phyloP scores from a whole-genome alignment of 352 stramenopile species.

The Globisporangium irregulare region DNA sequence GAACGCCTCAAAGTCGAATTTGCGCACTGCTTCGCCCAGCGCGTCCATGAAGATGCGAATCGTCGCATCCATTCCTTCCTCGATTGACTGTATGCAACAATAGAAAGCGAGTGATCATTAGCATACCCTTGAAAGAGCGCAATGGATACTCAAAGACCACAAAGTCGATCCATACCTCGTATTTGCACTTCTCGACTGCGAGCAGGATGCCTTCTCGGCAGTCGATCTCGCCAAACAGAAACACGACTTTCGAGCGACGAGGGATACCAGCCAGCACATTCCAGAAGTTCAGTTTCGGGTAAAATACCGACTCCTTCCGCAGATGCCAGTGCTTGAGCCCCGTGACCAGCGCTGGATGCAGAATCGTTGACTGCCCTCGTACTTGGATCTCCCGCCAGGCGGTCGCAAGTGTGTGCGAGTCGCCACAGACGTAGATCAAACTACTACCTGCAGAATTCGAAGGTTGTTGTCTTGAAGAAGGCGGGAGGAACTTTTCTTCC shows the following conservation, averaged over 20 bases:
- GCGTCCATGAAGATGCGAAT: slow-evolving; percentile 81
- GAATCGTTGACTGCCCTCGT: slow-evolving; percentile 11
- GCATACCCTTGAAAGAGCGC: too few species aligned
- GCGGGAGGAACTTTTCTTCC: slow-evolving; percentile 14
- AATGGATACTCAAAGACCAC: not conserved
- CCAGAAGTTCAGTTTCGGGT: slow-evolving; percentile 92
- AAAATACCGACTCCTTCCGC: slow-evolving; percentile 82
- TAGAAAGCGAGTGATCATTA: not conserved
- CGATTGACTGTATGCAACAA: slow-evolving; percentile 37
- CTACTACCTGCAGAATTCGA: slow-evolving; percentile 7
- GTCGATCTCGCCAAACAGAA: slow-evolving; percentile 95
- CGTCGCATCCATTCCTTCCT: slow-evolving; percentile 79
- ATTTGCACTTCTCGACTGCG: slow-evolving; percentile 85
- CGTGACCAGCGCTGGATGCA: slow-evolving; percentile 83
- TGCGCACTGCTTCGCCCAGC: slow-evolving; percentile 41
- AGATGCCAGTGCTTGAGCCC: slow-evolving; percentile 95
- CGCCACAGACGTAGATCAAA: slow-evolving; percentile 81
- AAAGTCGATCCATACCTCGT: slow-evolving; percentile 45
- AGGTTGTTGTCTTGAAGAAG: not conserved
- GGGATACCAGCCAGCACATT: slow-evolving; percentile 57
- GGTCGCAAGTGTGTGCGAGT: slow-evolving; percentile 90
- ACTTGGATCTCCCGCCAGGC: slow-evolving; percentile 75
- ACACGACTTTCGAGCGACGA: slow-evolving; percentile 67
- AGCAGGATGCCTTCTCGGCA: slow-evolving; percentile 91
- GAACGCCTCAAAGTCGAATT: slow-evolving; percentile 64